Conservation (phyloP, 2,329 filamentous ascomycete genomes). For the Polychaeton citri region DNA sequence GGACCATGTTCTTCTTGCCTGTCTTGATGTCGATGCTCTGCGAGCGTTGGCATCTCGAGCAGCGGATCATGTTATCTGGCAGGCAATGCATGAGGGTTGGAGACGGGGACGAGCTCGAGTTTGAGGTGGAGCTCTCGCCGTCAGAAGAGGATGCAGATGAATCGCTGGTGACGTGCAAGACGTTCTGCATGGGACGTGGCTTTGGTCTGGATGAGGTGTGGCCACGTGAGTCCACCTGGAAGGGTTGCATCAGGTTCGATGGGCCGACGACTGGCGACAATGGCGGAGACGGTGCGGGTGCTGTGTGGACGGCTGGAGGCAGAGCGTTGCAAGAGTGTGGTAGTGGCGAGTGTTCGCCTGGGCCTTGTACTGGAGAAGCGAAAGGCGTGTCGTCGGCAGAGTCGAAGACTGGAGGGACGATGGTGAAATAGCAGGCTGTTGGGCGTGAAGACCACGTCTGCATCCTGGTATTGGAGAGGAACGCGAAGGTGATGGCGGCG, state of each 20-base stretch:
- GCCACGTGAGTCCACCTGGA: constrained; percentile 12
- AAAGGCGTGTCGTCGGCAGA: constrained; percentile 2
- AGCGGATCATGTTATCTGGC: constrained; percentile 14
- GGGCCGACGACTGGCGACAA: constrained; percentile 13
- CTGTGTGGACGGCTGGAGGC: background rate
- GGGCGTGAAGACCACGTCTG: background rate
- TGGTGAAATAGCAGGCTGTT: constrained; percentile 4
- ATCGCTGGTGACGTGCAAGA: constrained; percentile 19
- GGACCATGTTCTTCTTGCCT: constrained; percentile 23
- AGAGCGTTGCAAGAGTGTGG: background rate
- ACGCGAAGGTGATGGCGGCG: no score
- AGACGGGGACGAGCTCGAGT: constrained; percentile 7
- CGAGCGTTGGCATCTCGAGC: constrained; percentile 23
- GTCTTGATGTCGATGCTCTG: constrained; percentile 19
- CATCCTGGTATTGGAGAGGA: constrained; percentile 2
- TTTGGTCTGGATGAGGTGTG: constrained; percentile 17
- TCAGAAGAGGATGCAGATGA: constrained; percentile 11
- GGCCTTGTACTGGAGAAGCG: background rate
- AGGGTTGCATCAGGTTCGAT: constrained; percentile 2
- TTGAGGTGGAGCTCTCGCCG: constrained; percentile 8
- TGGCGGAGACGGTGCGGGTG: constrained; percentile 1
- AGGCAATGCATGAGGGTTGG: constrained; percentile 4
- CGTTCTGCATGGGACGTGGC: constrained; percentile 18
- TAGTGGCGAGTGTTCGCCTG: background rate
- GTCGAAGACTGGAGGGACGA: constrained; percentile 1